These are phyloP conservation scores for Fusarium staphyleae DNA, from an alignment of 2,329 filamentous ascomycete genomes.

Conservation along the genomic window DNA sequence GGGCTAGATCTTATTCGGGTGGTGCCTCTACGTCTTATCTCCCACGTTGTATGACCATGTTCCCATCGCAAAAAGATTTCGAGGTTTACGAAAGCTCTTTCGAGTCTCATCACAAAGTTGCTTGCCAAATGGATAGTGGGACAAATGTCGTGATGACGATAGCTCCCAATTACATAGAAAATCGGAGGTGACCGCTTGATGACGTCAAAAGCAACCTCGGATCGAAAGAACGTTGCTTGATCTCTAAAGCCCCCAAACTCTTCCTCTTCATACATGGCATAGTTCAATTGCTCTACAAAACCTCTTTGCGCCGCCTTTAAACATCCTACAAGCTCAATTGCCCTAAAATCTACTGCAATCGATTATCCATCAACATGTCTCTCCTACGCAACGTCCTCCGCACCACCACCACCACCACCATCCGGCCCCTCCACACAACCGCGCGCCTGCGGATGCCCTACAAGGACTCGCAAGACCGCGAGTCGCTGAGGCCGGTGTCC, in stretches of 20 bases:
- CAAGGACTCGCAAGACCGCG: constrained; percentile 64
- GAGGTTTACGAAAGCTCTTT: too few species aligned
- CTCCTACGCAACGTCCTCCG: constrained; percentile 32
- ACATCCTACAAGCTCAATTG: not conserved
- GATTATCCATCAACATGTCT: constrained; percentile 23
- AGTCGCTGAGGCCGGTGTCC: constrained; percentile 68
- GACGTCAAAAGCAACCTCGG: constrained; percentile 19
- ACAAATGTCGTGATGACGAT: constrained; percentile 16
- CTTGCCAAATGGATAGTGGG: too few species aligned
- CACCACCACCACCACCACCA: constrained; percentile 23
- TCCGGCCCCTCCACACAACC: constrained; percentile 47
- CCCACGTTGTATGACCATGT: too few species aligned
- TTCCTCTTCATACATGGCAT: constrained; percentile 3
- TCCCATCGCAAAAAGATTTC: too few species aligned
- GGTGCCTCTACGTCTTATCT: not conserved
- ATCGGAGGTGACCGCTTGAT: constrained; percentile 26
- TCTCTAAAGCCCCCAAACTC: not conserved
- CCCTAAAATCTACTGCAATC: not conserved
- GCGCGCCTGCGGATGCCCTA: constrained; percentile 46
- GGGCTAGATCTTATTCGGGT: not conserved
- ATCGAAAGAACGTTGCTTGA: constrained; percentile 5
- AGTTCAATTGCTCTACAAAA: constrained; percentile 5
- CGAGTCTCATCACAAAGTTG: too few species aligned
- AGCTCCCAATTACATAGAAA: too few species aligned
- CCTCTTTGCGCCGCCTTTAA: not conserved